Percentiles rank a stretch among this genome's conserved stretches.
Conservation (phyloP, 2,329 filamentous ascomycete species). For the Tolypocladium pustulatum region DNA sequence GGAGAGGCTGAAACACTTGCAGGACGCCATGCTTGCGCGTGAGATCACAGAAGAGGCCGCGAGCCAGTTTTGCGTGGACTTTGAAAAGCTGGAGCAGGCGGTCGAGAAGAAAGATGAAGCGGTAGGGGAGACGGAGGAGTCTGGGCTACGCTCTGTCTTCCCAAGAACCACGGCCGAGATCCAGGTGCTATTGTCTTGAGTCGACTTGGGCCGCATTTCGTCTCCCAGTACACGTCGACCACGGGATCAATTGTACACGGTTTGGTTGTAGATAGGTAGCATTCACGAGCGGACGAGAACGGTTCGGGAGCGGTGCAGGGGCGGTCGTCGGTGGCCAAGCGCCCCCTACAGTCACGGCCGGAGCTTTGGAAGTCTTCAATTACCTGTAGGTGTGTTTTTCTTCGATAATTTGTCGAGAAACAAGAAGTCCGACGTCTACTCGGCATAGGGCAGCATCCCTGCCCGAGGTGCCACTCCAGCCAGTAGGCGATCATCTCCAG, state of each 20-base stretch:
- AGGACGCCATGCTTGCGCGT: constrained; percentile 61
- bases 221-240: not conserved
- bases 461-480: not conserved
- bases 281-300: not conserved
- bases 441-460: not conserved
- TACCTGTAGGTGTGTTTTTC: not conserved
- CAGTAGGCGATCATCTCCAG: not conserved
- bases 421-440: not conserved
- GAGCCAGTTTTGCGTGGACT: constrained; percentile 74
- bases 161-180: constrained; percentile 52
- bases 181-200: constrained; percentile 40
- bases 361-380: not conserved
- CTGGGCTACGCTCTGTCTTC: constrained; percentile 29
- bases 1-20: constrained; percentile 65
- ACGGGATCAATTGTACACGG: not conserved
- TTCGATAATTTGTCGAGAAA: not conserved
- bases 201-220: not conserved
- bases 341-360: not conserved
- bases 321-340: not conserved
- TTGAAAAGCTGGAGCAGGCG: constrained; percentile 50
- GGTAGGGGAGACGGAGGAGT: constrained; percentile 12
- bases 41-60: constrained; percentile 75
- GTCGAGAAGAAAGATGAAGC: constrained; percentile 32
- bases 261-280: not conserved
- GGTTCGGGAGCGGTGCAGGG: not conserved